Base-by-base conservation (phyloP, 495 filamentous ascomycete species). In the Penicillium nucicola region DNA sequence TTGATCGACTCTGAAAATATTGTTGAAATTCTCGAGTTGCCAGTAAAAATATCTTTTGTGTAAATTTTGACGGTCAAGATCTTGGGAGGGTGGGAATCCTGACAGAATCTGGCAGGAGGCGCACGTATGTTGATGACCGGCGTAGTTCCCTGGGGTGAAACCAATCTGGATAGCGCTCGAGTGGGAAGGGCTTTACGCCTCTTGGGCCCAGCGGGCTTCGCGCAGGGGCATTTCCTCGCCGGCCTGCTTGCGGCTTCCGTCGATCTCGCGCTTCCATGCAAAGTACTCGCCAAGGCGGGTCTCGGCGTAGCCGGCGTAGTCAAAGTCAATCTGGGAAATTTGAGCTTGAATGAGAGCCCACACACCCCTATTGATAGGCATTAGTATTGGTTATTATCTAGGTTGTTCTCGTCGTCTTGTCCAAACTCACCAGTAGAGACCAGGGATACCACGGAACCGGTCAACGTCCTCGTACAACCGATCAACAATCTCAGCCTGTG, bases 261-360 rank as follows among this genome's bases (percentile, higher is more conserved):
- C 79, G 8, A 65, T 58, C 67, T 90, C 88, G 11, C 76, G 84
- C 51, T 89, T 85, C 93, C 93, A 99, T n/a, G 84, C 90, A 78
- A 85, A 95, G 69, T 97, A 99, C 74, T 99, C 93, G 33, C 88
- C 87, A 8, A 99, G 74, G 48, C 95, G 78, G 4, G 86, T 63
- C 64, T 96, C 89, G 18, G 92, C 95, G 69, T 97, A 99, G 19
- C 80, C 78, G 31, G 89, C 89, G 58, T 97, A 99, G 69, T 99
- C 91, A 61, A 99, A 99, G 65, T 97, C 90, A 55, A 99, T 97
- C 50, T 92, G 84, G 4, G 88, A 92, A 55, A 99, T 97, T 14
- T 84, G 88, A 2, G 91, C 89, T 73, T 99, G 95, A 60, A 99
- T 97, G 42, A 97, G 77, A 8, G 90, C 88, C 95, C 95, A 97